Evolutionary conservation across 257 asterid species (phyloP), one percentile per base, ranked within the genome.

Genomic region (Eucommia ulmoides): DNA sequence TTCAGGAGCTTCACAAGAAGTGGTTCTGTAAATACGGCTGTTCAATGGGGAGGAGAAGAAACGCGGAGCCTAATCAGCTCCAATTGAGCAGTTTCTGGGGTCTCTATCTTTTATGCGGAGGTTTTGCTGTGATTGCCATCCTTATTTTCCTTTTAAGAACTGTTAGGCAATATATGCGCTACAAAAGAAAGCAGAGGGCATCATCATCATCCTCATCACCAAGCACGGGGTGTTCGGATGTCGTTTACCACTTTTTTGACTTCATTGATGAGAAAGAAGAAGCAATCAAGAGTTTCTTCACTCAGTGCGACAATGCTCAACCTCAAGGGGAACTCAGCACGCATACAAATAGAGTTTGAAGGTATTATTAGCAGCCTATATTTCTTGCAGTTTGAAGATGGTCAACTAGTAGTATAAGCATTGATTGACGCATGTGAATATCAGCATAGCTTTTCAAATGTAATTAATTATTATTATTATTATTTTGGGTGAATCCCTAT

Each of bases 81-180:
- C 83, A 82, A 33, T 70, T 83, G 19, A 73, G 71, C 64, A 83
- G 93, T 64, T 87, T 87, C 58, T 68, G 82, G 91, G 93, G 75
- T n/a, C 88, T 87, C 0, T 87, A 76, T 55, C 78, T 83, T 22
- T 61, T 83, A 11, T 72, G 79, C 21, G 94, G 88, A 38, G 69
- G 23, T 38, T 20, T 55, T 22, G 42, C 65, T 33, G 19, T 56
- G 41, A 42, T 35, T 33, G 68, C 68, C 9, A 19, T 61, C 21
- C 1, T 56, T 2, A 1, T 70, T 21, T 70, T 60, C 29, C 14
- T 65, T 25, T 33, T 45, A 54, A 60, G 65, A 47, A 60, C 52
- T 10, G 52, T 61, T 45, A 25, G 60, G 21, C 76, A 70, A 45
- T 70, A 60, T 41, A 35, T 47, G 8, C 51, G 68, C 23, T 70